Evolutionary conservation across 2,329 filamentous ascomycete species (phyloP).

Genomic region (Xylariaceae sp.): DNA sequence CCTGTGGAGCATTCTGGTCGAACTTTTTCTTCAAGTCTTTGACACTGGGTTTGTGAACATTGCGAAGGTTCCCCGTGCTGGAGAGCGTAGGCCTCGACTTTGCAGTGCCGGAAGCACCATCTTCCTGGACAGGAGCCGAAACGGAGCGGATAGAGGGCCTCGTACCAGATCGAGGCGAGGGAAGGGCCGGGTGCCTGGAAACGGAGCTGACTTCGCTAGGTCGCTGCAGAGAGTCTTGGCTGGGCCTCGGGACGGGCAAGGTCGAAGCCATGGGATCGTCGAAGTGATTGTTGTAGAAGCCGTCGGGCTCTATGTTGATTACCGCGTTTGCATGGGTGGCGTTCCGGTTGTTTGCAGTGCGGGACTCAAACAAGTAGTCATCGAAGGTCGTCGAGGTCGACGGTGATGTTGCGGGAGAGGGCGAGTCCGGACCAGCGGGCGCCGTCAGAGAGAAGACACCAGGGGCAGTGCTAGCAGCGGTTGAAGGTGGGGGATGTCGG

Average conservation of each 20-base stretch:
- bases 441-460: constrained; percentile 11
- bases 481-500: constrained; percentile 20
- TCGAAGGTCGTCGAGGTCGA: constrained; percentile 10
- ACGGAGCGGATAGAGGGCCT: constrained; percentile 47
- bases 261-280: constrained; percentile 39
- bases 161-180: constrained; percentile 37
- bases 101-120: constrained; percentile 33
- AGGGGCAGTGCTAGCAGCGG: constrained; percentile 20
- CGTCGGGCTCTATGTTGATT: constrained; percentile 34
- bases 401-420: neutral
- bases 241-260: constrained; percentile 38
- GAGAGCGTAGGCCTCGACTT: constrained; percentile 32
- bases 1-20: constrained; percentile 52
- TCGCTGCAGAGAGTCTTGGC: constrained; percentile 39
- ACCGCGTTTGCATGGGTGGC: constrained; percentile 37
- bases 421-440: constrained; percentile 2
- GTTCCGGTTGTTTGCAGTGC: constrained; percentile 36
- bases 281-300: constrained; percentile 49
- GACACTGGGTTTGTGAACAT: constrained; percentile 57
- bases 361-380: constrained; percentile 31
- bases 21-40: constrained; percentile 77
- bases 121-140: constrained; percentile 49
- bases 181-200: constrained; percentile 42
- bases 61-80: constrained; percentile 27
- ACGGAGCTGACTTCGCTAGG: constrained; percentile 48